Evolutionary conservation across 192 early-diverging fungal species (phyloP), one percentile per base, ranked within the genome.

Genomic region (Borealophlyctis nickersoniae): DNA sequence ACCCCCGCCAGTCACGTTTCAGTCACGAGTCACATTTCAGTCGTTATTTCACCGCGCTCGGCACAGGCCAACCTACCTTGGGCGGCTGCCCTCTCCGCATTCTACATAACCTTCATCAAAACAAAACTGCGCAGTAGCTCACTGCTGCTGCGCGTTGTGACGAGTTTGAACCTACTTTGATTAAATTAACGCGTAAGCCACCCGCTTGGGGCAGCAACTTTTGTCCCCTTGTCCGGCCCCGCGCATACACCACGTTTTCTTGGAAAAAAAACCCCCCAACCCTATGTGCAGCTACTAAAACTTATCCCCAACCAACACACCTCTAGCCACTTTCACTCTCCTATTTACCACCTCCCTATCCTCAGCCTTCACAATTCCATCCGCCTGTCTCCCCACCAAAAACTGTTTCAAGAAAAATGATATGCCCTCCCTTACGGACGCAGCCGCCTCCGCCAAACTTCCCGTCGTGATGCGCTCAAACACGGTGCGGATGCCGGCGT

Each of bases 371-470:
- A 67, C 70, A 45, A 45, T 19, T 33, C 65, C 59, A 83, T 78
- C 57, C 79, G 81, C 67, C 82, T 84, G 32, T 71, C 75, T 69
- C 72, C 75, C 52, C 67, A 73, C 82, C 39, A 91, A 84, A 72
- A 87, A 89, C 51, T 89, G 85, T 49, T 89, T 77, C 70, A 93
- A 75, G 79, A 93, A 95, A 58, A 93, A 92, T 49, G 86, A 72
- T 54, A 92, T 81, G 3, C 94, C 94, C 52, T 94, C 89, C 26
- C 87, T 79, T 69, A 96, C 72, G 27, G 87, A 86, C 74, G 66
- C 65, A 45, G 50, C 34, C 45, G 60, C 50, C 54, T 52, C 57
- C 27, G 65, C 60, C 19, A 19, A 7, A 7, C 9, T 19, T 45
- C 39, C 24, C 0, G 32, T 49, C 51, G 55, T 56, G 30, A 64